Evolutionary conservation across 805 yeast species (phyloP), one percentile per base, ranked within the genome.

Genomic region (Kregervanrija delftensis): DNA sequence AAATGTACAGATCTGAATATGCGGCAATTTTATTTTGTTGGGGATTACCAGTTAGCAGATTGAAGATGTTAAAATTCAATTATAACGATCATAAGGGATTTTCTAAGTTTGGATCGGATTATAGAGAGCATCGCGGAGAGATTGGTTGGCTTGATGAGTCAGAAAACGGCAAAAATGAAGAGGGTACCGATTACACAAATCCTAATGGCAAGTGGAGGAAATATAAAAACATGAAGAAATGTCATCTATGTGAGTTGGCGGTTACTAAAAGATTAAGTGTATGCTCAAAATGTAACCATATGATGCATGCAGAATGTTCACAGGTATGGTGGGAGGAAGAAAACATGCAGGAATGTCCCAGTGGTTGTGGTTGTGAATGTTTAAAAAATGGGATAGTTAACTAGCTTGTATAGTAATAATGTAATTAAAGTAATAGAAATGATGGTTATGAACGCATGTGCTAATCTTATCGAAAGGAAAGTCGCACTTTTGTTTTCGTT

Each of bases 361-460:
- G 85, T 39, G 96, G 96, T 0, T 88, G 96, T 68, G 95, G 95
- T 0, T 88, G 96, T 55, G 50, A 57, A 5, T 87, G 96, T 63
- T 59, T 77, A 10, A 68, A 52, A 9, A 49, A 50, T 16, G 22
- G 31, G 31, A 36, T 36, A 14, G 22, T n/a, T 33, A 14, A 13
- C 14, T 33, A 22, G 28, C 28, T 8, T 22, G 6, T 22, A 22
- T 22, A 22, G 8, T 6, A 22, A 22, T 22, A 22, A 22, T 22
- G 28, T 22, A 22, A 8, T 22, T 22, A 22, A 6, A 22, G 6
- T 22, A 22, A 22, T 22, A 22, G 28, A 22, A 22, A 22, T 22
- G 28, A 22, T 22, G 28, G 28, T 22, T 22, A 22, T 8, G 28
- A 22, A 8, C 28, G 28, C 28, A n/a, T 22, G 28, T 22, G 28